Base-by-base conservation (phyloP, 2,329 filamentous ascomycete genomes). In the Pseudocercospora pini-densiflorae region DNA sequence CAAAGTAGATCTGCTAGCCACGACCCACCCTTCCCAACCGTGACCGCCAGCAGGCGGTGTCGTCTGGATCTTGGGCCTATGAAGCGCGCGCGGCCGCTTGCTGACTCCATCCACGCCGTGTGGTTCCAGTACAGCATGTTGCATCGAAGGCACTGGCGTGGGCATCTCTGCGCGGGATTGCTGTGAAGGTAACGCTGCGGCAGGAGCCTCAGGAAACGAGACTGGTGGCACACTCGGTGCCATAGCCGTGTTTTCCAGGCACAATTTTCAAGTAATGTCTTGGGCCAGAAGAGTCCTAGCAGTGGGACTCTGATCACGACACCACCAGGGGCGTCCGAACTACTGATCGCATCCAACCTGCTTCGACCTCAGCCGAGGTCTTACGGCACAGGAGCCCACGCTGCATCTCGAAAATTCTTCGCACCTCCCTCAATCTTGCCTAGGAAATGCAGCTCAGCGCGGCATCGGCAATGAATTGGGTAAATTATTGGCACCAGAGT, bases 401-500 rank as follows among this genome's bases (percentile, higher is more conserved):
- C 51, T 8, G 23, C 51, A 27, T 27, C 16, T 24, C 24, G 23
- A 23, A 49, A 51, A 14, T 55, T 55, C 51, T 31, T 55, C 51
- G 23, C 27, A n/a, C 12, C 19, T 27, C 23, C 16, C 40, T 33
- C 23, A 27, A 31, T n/a, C 4, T 19, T 55, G 51, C 24, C 23
- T 31, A 29, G 27, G 51, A 33, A 24, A 27, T n/a, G 51, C 51
- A 55, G 51, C 51, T 55, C 51, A 31, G 23, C 27, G 51, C 51
- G 24, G 51, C 24, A 49, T 58, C 59, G 47, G 60, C 62, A 36
- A 19, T 36, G 21, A n/a, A 61, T 5, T 57, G 21, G 45, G 62
- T 49, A 21, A 40, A 21, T 21, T 7, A 55, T 21, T 24, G 29
- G 47, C 60, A 21, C 5, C 16, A 43, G 40, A 43, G 1, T n/a